These are phyloP conservation scores for Aspergillus fructus DNA, from an alignment of 2,329 filamentous ascomycete species.

Conservation along the genomic window DNA sequence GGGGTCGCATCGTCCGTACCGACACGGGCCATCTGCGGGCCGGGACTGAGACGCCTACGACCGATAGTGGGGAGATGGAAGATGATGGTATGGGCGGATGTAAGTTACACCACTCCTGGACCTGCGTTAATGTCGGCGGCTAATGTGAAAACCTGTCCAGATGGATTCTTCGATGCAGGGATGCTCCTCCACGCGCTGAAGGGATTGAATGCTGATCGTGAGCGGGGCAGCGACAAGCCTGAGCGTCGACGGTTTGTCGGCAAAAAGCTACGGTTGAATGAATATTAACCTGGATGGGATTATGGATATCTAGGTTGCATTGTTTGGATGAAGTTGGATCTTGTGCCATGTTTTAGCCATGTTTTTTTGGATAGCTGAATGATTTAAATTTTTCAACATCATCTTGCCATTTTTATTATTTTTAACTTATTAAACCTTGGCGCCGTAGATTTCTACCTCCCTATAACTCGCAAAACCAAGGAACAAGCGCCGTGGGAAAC, in stretches of 20 bases:
- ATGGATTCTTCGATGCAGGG: slow-evolving; percentile 96
- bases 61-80: slow-evolving; percentile 70
- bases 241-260: slow-evolving; percentile 44
- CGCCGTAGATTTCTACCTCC: not conserved
- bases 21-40: slow-evolving; percentile 42
- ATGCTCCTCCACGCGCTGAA: slow-evolving; percentile 90
- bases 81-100: slow-evolving; percentile 92
- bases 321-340: not conserved
- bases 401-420: not conserved
- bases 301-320: not conserved
- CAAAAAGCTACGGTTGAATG: slow-evolving; percentile 49
- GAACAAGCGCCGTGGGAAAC: not conserved
- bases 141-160: slow-evolving; percentile 47
- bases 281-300: slow-evolving; percentile 35
- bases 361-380: not conserved
- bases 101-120: slow-evolving; percentile 54
- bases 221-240: slow-evolving; percentile 36
- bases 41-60: slow-evolving; percentile 61
- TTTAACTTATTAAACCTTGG: not conserved
- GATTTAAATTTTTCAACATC: not conserved
- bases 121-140: slow-evolving; percentile 4
- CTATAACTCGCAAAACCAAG: not conserved
- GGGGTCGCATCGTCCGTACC: slow-evolving; percentile 70
- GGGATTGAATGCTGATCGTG: slow-evolving; percentile 45
- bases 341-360: not conserved